A percentile compares a stretch with the other conserved stretches of the same genome.
These are phyloP conservation scores for Lactifluus pinguis DNA, from an alignment of 768 basidiomycete genomes.

Conservation along the genomic window DNA sequence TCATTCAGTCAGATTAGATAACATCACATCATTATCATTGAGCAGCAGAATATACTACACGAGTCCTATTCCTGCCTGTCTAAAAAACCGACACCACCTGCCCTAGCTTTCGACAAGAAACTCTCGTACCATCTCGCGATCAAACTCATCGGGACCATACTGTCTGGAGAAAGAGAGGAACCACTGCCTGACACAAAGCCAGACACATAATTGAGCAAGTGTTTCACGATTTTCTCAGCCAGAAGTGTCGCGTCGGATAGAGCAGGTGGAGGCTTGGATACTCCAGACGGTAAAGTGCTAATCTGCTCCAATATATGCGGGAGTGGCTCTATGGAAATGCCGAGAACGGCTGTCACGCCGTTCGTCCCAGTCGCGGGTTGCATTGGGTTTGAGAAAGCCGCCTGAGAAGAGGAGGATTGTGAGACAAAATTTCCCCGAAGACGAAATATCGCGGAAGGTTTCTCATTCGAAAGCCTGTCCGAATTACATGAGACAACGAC, in stretches of 20 bases:
- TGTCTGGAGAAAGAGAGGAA: constrained; percentile 38
- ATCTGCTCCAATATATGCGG: constrained; percentile 51
- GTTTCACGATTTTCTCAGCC: constrained; percentile 62
- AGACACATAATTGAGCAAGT: constrained; percentile 68
- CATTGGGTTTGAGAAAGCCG: constrained; percentile 25
- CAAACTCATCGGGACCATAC: constrained; percentile 50
- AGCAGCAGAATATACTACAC: neutral
- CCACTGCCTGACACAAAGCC: constrained; percentile 41
- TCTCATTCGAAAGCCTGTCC: constrained; percentile 76
- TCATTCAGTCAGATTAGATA: neutral
- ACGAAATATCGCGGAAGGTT: constrained; percentile 84
- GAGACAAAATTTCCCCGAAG: constrained; percentile 56
- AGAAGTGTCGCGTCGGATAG: constrained; percentile 41
- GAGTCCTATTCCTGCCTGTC: constrained; percentile 31
- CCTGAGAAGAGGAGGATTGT: constrained; percentile 24
- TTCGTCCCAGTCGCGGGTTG: constrained; percentile 20
- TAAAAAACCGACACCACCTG: constrained; percentile 53
- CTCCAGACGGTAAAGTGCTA: constrained; percentile 32
- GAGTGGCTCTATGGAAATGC: constrained; percentile 74
- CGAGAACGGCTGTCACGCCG: constrained; percentile 60
- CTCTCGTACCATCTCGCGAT: constrained; percentile 66
- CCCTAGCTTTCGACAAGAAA: constrained; percentile 49
- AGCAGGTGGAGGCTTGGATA: constrained; percentile 23
- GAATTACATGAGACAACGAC: neutral
- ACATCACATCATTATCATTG: constrained; percentile 3